phyloP scores from a whole-genome alignment of 225 moss, liverwort and hornwort species.

The Asterella californica region DNA sequence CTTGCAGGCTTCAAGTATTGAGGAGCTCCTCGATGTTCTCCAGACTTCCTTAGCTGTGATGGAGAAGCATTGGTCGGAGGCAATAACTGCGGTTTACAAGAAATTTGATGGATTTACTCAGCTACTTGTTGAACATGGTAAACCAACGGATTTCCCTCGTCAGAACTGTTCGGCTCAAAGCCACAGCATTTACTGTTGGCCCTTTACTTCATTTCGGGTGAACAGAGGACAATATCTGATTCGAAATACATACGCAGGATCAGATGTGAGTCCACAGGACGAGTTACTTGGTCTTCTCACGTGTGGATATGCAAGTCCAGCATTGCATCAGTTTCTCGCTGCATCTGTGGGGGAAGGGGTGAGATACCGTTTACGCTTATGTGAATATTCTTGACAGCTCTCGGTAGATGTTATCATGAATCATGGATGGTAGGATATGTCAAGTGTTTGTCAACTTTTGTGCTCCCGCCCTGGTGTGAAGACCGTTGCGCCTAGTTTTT shows the following conservation, averaged over 20 bases:
- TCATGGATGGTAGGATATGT: not conserved
- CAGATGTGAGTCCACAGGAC: slow-evolving; percentile 67
- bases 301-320: slow-evolving; percentile 90
- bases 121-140: slow-evolving; percentile 83
- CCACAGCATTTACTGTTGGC: not conserved
- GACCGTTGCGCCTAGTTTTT: not conserved
- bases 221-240: not conserved
- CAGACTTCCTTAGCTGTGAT: slow-evolving; percentile 79
- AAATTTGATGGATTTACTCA: slow-evolving; percentile 66
- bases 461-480: not conserved
- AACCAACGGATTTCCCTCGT: not conserved
- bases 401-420: not conserved
- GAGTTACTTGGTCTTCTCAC: slow-evolving; percentile 86
- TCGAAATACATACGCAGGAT: slow-evolving; percentile 46
- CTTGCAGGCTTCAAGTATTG: slow-evolving; percentile 88
- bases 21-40: slow-evolving; percentile 88
- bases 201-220: not conserved
- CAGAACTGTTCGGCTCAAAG: not conserved
- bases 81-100: slow-evolving; percentile 69
- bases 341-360: slow-evolving; percentile 90
- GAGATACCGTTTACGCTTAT: slow-evolving; percentile 13
- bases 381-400: not conserved
- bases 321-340: slow-evolving; percentile 90
- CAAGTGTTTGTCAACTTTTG: no score
- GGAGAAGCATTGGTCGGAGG: slow-evolving; percentile 94